phyloP scores from a whole-genome alignment of 2,329 filamentous ascomycete species.

The Exophiala calicioides region DNA sequence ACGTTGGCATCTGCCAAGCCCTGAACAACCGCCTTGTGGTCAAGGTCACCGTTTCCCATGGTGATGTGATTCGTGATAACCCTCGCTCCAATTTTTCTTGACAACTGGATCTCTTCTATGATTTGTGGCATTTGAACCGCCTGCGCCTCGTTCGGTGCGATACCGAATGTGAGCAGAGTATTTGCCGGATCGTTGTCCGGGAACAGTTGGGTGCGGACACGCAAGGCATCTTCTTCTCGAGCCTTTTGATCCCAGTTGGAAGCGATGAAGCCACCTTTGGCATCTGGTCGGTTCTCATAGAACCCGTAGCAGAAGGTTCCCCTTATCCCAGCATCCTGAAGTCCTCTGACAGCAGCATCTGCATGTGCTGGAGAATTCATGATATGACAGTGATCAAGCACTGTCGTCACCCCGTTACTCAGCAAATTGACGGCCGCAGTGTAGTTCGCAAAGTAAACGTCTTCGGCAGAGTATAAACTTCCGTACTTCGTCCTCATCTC shows the following conservation, averaged over 20 bases:
- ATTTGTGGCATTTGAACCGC: not conserved
- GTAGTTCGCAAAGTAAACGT: conserved; percentile 38
- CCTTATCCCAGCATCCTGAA: conserved; percentile 32
- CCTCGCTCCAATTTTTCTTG: not conserved
- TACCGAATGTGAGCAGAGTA: conserved; percentile 4
- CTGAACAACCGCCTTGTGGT: not conserved
- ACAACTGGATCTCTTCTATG: conserved; percentile 4
- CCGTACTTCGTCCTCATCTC: conserved; percentile 9
- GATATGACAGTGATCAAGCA: conserved; percentile 37
- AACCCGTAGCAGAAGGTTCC: conserved; percentile 33
- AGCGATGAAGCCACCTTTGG: not conserved
- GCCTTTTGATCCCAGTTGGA: not conserved
- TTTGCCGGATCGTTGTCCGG: not conserved
- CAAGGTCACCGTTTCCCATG: conserved; percentile 4
- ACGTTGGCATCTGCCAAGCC: conserved; percentile 1
- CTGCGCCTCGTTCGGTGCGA: conserved; percentile 4
- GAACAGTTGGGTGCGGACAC: conserved; percentile 2
- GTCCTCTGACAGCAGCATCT: conserved; percentile 31
- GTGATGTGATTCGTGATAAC: conserved; percentile 2
- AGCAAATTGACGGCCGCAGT: conserved; percentile 10
- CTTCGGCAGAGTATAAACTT: conserved; percentile 39
- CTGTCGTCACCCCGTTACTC: conserved; percentile 17
- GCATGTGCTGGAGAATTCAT: conserved; percentile 32
- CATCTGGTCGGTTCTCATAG: conserved; percentile 2
- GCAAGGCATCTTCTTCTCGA: not conserved